Evolutionary conservation across 2,329 filamentous ascomycete genomes (phyloP), one percentile per base, ranked within the genome.

Genomic region (Huntiella bhutanensis): DNA sequence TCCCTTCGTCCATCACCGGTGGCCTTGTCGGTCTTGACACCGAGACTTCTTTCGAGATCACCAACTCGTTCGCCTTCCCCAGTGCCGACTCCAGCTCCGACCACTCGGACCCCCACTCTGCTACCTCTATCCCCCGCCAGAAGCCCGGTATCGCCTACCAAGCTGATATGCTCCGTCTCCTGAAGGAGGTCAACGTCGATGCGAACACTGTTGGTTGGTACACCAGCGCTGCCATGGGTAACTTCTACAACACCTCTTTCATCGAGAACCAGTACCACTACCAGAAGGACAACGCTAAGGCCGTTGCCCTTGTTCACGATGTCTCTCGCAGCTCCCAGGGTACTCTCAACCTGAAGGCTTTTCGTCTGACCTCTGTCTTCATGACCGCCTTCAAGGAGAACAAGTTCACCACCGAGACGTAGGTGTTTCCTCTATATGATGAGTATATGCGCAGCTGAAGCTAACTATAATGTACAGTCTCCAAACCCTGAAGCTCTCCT

Each of bases 151-250:
- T 80, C 16, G 66, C 71, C 55, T 96, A 98, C 67, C 84, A 94
- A 68, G 80, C 77, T 54, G 91, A 98, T 65, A 96, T 96, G 88
- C 88, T 98, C 64, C 82, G 86, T 59, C 86, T 91, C 64, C 69
- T 96, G 52, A 82, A 88, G 62, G 91, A 96, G 66, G 91, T 98
- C 58, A 98, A 96, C 63, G 83, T 96, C 50, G 91, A 98, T 62
- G 91, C 91, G 54, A 94, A 96, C 70, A 92, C 85, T 58, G 85
- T 93, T 51, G 91, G 91, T 57, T 98, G 87, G 87, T 98, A 98
- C 69, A 95, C 86, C 50, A 95, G 86, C 68, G 85, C 87, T 53
- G 94, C 86, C 63, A 92, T 98, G 83, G 91, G 91, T 64, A 96
- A 94, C 71, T 96, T 96, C 57, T 73, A 96, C 70, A 95, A 87